A percentile compares a stretch with the other conserved stretches of the same genome.
Conservation (phyloP, 2,329 filamentous ascomycete genomes). For the Aspergillus terreus region DNA sequence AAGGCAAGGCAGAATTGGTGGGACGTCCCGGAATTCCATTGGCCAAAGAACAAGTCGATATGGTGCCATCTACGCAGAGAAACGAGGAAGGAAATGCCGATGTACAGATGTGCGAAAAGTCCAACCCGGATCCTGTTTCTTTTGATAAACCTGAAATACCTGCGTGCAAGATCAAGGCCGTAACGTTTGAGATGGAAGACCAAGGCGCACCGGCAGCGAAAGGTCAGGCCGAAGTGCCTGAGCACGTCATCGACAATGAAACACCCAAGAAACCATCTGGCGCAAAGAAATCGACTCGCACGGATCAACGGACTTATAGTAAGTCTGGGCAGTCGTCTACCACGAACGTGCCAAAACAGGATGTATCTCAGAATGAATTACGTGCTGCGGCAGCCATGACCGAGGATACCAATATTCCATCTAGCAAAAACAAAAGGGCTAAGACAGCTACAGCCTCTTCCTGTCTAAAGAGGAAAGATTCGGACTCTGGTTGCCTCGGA, state of each 20-base stretch:
- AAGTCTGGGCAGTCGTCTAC: constrained; percentile 8
- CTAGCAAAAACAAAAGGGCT: constrained; percentile 12
- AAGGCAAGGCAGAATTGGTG: not conserved
- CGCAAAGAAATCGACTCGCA: constrained; percentile 4
- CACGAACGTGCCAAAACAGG: not conserved
- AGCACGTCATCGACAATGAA: not conserved
- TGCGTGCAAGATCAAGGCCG: constrained; percentile 19
- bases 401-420: not conserved
- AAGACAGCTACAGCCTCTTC: constrained; percentile 6
- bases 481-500: constrained; percentile 19
- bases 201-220: not conserved
- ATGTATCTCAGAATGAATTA: not conserved
- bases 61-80: not conserved
- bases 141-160: not conserved
- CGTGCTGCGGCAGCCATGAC: constrained; percentile 1
- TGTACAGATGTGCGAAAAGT: no score
- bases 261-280: not conserved
- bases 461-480: constrained; percentile 12
- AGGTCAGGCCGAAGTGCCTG: constrained; percentile 4
- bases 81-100: not conserved
- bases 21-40: not conserved
- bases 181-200: constrained; percentile 19
- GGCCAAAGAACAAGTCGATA: not conserved
- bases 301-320: constrained; percentile 19
- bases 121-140: not conserved